Base-by-base conservation (phyloP, 345 rosid genomes). In the Hevea brasiliensis region DNA sequence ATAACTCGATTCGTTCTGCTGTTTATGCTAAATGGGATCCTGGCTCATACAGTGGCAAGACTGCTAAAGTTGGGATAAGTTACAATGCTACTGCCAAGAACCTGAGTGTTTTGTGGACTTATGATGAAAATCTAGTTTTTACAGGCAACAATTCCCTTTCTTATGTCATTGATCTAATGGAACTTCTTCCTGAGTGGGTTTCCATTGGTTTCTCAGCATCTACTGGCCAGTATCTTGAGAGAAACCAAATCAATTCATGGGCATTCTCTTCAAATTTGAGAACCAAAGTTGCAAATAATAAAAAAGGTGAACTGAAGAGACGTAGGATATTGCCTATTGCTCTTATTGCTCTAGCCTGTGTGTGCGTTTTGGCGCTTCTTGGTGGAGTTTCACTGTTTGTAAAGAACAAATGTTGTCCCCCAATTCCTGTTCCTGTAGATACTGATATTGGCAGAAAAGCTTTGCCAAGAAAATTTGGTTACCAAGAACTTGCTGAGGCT, bases 61-160 rank as follows among this genome's bases (percentile, higher is more conserved):
- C 61, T 15, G 69, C 24, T 65, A 21, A 41, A 23, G 76, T 59
- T 26, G 67, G 56, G 73, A 77, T 77, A 13, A 23, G 40, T 58
- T 77, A 72, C 62, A 67, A 72, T 72, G 76, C 73, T 37, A 61
- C 72, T 21, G 41, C 57, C 56, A 26, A 50, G 64, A 72, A 50
- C 45, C 24, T 77, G 14, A 66, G 42, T 14, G 81, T 50, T 6
- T n/a, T 4, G 17, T 72, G 81, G 76, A 59, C 40, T 27, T 59
- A 59, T 9, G 63, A 59, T 1, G 17, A 1, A 26, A 29, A 59
- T 13, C 40, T 17, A 1, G 37, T 27, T 59, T 59, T 26, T 20
- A 2, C 2, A 26, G 8, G 37, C 59, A 82, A 84, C 62, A 74
- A 81, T 17, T 63, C 79, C 15, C 11, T 74, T 2, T 67, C 23